A percentile compares a stretch with the other conserved stretches of the same genome.
phyloP scores from a whole-genome alignment of 2,329 filamentous ascomycete genomes.

The Fusarium piperis region DNA sequence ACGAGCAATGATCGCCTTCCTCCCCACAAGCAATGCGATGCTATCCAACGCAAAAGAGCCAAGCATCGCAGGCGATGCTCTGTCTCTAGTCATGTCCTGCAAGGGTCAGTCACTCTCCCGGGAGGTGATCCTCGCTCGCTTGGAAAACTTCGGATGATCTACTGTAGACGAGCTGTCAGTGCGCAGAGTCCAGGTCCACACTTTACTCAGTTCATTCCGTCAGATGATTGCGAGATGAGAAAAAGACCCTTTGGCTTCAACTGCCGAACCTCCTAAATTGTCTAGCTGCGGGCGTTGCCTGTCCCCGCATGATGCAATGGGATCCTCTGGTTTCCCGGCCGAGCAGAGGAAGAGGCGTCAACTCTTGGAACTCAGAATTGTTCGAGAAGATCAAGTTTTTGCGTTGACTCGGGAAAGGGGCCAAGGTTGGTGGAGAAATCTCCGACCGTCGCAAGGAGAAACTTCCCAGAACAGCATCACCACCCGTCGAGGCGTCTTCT shows the following conservation, averaged over 20 bases:
- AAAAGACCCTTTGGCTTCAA: background rate
- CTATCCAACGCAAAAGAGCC: conserved; percentile 10
- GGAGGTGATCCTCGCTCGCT: conserved; percentile 14
- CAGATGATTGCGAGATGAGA: background rate
- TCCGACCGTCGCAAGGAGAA: background rate
- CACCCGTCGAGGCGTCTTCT: background rate
- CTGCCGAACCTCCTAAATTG: background rate
- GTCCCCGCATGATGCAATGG: background rate
- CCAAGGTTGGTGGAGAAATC: background rate
- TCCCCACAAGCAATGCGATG: conserved; percentile 24
- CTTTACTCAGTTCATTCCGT: background rate
- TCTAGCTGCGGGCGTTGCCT: background rate
- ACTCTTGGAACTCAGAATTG: background rate
- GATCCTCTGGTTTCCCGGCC: background rate
- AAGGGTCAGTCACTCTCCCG: background rate
- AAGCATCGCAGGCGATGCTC: background rate
- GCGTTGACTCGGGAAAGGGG: background rate
- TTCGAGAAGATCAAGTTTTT: background rate
- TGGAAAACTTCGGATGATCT: background rate
- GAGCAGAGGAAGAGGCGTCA: background rate
- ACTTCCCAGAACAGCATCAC: conserved; percentile 15
- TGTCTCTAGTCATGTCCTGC: background rate
- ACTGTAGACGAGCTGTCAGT: background rate
- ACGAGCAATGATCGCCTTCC: conserved; percentile 1
- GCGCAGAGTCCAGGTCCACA: background rate